These are phyloP conservation scores for Theobroma grandiflorum DNA, from an alignment of 441 rosid genomes.

Conservation along the genomic window DNA sequence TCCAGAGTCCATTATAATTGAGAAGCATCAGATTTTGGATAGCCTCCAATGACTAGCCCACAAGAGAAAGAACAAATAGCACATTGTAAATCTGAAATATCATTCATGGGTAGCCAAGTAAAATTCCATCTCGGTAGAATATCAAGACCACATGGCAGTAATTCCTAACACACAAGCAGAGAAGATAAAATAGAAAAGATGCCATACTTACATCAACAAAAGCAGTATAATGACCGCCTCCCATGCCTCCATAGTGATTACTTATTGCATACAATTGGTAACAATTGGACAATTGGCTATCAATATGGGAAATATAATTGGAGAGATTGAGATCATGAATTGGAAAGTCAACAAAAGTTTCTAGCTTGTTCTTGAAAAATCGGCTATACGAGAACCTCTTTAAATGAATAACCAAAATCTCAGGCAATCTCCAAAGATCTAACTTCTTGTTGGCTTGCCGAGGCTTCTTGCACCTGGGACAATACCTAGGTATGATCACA, in stretches of 20 bases:
- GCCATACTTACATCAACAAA: slow-evolving; percentile 63
- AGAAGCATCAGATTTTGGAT: neutral
- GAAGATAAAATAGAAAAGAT: slow-evolving; percentile 11
- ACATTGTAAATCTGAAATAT: neutral
- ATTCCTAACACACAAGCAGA: neutral
- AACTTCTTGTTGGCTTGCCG: slow-evolving; percentile 71
- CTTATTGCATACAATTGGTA: slow-evolving; percentile 65
- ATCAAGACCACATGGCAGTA: neutral
- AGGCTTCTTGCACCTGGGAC: slow-evolving; percentile 71
- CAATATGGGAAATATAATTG: slow-evolving; percentile 48
- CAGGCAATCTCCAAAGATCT: slow-evolving; percentile 82
- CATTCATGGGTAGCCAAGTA: neutral
- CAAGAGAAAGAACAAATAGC: neutral
- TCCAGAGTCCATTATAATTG: neutral
- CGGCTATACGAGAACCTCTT: slow-evolving; percentile 77
- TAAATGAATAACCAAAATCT: slow-evolving; percentile 71
- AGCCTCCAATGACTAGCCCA: neutral
- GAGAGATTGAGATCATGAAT: slow-evolving; percentile 68
- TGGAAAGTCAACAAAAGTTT: slow-evolving; percentile 78
- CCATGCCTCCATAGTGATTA: slow-evolving; percentile 80
- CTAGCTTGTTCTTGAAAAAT: slow-evolving; percentile 64
- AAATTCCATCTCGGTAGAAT: neutral
- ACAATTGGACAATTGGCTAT: slow-evolving; percentile 36
- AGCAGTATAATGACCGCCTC: slow-evolving; percentile 80
- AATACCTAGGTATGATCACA: slow-evolving; percentile 50